Conservation (phyloP, 2,329 filamentous ascomycete genomes). For the Trichoderma sp. region DNA sequence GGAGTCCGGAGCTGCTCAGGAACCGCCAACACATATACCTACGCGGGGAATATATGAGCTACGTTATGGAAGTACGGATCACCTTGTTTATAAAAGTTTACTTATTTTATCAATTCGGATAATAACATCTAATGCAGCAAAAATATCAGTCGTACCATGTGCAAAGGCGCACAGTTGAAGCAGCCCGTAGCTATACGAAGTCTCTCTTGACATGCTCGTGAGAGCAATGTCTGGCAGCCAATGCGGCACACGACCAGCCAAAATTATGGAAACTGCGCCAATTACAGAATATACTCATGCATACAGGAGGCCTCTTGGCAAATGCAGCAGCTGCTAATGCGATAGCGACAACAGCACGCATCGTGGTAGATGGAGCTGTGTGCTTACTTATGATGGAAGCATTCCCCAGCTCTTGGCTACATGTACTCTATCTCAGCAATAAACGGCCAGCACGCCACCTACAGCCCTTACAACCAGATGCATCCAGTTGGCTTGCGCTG, state of each 20-base stretch:
- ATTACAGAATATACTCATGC: not conserved
- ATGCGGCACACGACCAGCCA: not conserved
- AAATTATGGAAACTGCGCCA: not conserved
- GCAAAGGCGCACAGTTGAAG: no score
- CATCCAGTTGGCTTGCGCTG: not conserved
- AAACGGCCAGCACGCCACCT: not conserved
- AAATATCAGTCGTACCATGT: not conserved
- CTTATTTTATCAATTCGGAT: not conserved
- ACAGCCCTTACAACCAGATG: not conserved
- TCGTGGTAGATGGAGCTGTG: not conserved
- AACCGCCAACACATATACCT: not conserved
- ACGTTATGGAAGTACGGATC: not conserved
- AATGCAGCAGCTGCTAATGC: not conserved
- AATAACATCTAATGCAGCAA: not conserved
- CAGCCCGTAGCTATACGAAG: not conserved
- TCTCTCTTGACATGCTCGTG: not conserved
- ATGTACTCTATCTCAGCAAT: not conserved
- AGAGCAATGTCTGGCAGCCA: not conserved
- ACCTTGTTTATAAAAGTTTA: not conserved
- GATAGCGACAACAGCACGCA: not conserved
- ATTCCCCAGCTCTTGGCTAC: not conserved
- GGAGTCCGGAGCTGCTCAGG: not conserved
- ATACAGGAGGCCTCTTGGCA: not conserved
- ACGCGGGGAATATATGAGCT: not conserved
- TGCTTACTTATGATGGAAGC: not conserved